Evolutionary conservation across 2,329 filamentous ascomycete genomes (phyloP), one percentile per base, ranked within the genome.

Genomic region (Stagonosporopsis rhizophila): DNA sequence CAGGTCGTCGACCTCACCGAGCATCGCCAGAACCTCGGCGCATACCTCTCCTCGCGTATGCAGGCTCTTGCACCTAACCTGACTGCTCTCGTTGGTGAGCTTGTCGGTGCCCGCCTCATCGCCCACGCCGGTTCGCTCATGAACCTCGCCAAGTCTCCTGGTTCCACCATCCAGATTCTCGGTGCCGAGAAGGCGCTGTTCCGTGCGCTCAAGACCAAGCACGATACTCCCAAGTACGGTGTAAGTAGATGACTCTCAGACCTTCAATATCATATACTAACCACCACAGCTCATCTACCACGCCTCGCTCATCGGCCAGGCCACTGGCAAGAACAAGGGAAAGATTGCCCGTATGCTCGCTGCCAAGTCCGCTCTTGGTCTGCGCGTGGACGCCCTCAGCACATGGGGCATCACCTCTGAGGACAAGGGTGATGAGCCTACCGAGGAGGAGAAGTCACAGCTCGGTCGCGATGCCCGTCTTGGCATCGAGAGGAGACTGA

Each of bases 181-280:
- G 95, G 95, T 82, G 95, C 95, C 58, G 95, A 99, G 82, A 99
- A 99, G 85, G 95, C 95, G 7, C 87, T 99, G 40, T 99, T 99
- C 89, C 89, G 95, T 73, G 95, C 95, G 19, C 84, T 99, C 62
- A 99, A 99, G 87, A 99, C 95, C 45, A 98, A 99, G 85, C 94
- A 98, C 79, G 92, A 97, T 74, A 99, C 95, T 35, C 95, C 95
- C 74, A 99, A 98, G 80, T 99, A 98, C 72, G 95, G 95, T 60
- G 66, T 70, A 65, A 62, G 68, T 67, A 34, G 91, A 30, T 2
- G 1, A 15, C 12, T 9, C 17, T 7, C 8, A 12, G 7, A n/a
- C 15, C 6, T 23, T 4, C 20, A 12, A 8, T 6, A 35, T 27
- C 11, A 8, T 14, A 12, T 19, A 32, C 53, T 56, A 28, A 56